Conservation (phyloP, 352 stramenopile genomes). For the Phytophthora uliginosa region DNA sequence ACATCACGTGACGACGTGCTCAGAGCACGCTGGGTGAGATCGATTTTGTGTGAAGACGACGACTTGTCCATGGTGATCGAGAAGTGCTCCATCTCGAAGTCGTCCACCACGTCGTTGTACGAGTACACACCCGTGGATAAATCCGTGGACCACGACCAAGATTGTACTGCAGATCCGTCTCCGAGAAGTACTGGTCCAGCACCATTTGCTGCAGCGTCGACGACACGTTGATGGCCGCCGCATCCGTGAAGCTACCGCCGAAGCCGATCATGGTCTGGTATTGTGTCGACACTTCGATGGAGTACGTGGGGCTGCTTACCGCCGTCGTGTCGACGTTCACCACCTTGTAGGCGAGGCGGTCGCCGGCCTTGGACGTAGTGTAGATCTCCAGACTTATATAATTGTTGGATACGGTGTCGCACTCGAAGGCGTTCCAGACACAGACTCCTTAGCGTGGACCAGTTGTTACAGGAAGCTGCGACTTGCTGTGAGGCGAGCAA, state of each 20-base stretch:
- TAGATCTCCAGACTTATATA: too few relatives aligned
- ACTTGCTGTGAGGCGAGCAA: too few relatives aligned
- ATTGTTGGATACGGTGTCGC: too few relatives aligned
- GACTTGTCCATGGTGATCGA: constrained; percentile 85
- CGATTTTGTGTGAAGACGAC: constrained; percentile 71
- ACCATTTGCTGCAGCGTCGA: constrained; percentile 67
- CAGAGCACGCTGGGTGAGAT: constrained; percentile 71
- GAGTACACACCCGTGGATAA: constrained; percentile 90
- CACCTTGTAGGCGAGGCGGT: constrained; percentile 56
- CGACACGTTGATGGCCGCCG: constrained; percentile 82
- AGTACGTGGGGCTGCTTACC: constrained; percentile 45
- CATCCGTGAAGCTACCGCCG: constrained; percentile 92
- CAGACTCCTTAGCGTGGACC: too few relatives aligned
- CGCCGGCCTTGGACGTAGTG: constrained; percentile 57
- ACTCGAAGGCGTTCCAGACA: too few relatives aligned
- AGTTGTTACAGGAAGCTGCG: too few relatives aligned
- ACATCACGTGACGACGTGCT: constrained; percentile 48
- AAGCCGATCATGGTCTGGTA: constrained; percentile 91
- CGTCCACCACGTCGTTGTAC: constrained; percentile 81
- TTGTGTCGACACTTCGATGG: constrained; percentile 59
- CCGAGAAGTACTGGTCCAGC: constrained; percentile 84
- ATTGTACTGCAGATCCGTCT: constrained; percentile 83
- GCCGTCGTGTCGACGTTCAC: constrained; percentile 33
- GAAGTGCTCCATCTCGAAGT: constrained; percentile 88
- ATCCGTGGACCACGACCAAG: constrained; percentile 82